A percentile compares a stretch with the other conserved stretches of the same genome.
These are phyloP conservation scores for Thozetella sp. DNA, from an alignment of 495 filamentous ascomycete species.

Conservation along the genomic window DNA sequence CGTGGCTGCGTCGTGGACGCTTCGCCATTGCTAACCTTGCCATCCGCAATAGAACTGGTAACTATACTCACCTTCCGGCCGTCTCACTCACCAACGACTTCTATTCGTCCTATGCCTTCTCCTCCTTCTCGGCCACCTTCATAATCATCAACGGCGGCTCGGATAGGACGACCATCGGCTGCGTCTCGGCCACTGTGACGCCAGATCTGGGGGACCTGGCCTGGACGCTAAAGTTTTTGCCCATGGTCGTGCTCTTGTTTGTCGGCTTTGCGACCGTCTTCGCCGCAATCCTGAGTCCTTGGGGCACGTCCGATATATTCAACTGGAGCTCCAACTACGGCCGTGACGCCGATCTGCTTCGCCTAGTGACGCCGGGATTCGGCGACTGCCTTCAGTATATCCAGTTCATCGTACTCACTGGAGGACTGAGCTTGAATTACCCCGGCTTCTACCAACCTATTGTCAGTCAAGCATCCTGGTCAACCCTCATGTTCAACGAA, in stretches of 20 bases:
- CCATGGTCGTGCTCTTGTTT: conserved; percentile 73
- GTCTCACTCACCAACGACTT: conserved; percentile 81
- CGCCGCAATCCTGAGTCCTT: conserved; percentile 88
- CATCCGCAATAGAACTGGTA: not conserved
- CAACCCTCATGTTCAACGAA: conserved; percentile 87
- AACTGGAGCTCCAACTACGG: conserved; percentile 96
- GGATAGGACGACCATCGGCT: conserved; percentile 65
- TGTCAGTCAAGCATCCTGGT: conserved; percentile 85
- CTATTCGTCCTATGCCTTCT: conserved; percentile 79
- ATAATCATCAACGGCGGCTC: conserved; percentile 73
- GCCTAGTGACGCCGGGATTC: conserved; percentile 93
- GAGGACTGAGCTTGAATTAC: conserved; percentile 82
- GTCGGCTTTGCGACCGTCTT: conserved; percentile 80
- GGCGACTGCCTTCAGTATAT: conserved; percentile 97
- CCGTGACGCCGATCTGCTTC: conserved; percentile 86
- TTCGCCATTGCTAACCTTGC: not conserved
- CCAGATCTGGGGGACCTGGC: conserved; percentile 70
- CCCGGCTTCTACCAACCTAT: conserved; percentile 94
- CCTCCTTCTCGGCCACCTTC: conserved; percentile 73
- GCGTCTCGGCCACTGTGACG: conserved; percentile 78
- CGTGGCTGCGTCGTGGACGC: not conserved
- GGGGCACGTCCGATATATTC: conserved; percentile 88
- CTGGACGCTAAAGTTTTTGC: conserved; percentile 74
- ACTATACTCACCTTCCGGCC: conserved; percentile 53
- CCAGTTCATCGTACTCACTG: conserved; percentile 88